Conservation (phyloP, 2,329 filamentous ascomycete genomes). For the Calonectria henricotiae region DNA sequence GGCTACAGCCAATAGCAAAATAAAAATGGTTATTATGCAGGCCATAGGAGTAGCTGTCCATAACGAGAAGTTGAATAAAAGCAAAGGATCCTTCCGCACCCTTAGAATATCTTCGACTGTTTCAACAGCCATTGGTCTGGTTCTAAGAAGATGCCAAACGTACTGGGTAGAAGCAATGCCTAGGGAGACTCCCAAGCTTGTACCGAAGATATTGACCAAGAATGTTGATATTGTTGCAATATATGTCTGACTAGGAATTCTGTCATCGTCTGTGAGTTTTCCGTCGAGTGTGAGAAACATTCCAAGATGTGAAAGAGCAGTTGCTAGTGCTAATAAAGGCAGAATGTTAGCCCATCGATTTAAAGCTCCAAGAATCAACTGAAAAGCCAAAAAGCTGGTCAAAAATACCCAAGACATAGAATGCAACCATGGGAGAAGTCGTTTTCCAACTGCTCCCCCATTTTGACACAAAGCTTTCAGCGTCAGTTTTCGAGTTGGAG, state of each 20-base stretch:
- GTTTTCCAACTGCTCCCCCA: not conserved
- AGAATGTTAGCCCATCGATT: not conserved
- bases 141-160: constrained; percentile 18
- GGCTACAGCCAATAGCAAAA: not conserved
- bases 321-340: not conserved
- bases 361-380: not conserved
- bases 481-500: not conserved
- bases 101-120: constrained; percentile 9
- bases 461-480: not conserved
- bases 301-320: not conserved
- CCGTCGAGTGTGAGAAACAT: constrained; percentile 1
- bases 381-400: too few relatives aligned
- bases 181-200: not conserved
- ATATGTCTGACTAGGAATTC: constrained; percentile 3
- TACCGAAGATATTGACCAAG: not conserved
- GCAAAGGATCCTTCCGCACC: not conserved
- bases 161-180: constrained; percentile 15
- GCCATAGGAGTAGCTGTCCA: not conserved
- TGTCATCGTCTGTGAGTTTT: not conserved
- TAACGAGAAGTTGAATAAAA: not conserved
- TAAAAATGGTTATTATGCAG: not conserved
- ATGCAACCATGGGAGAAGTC: not conserved
- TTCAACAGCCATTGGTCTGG: constrained; percentile 15
- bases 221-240: constrained; percentile 3
- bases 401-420: not conserved